A percentile compares a stretch with the other conserved stretches of the same genome.
phyloP scores from a whole-genome alignment of 441 rosid species.

The Populus tomentosa region DNA sequence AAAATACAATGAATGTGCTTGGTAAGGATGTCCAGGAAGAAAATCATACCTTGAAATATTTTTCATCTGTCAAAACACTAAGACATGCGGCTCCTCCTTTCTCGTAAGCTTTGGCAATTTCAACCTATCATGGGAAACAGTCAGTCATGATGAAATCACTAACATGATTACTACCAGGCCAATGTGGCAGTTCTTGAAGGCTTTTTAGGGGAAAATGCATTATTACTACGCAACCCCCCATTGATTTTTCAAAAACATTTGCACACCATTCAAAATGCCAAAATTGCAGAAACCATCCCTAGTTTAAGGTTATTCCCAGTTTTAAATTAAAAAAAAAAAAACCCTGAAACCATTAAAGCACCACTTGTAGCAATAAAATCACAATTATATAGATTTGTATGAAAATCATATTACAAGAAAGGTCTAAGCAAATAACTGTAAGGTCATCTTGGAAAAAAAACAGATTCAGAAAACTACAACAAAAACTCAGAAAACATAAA shows the following conservation, averaged over 20 bases:
- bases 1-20: neutral
- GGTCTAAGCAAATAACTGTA: neutral
- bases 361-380: neutral
- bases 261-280: neutral
- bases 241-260: neutral
- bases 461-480: neutral
- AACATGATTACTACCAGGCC: neutral
- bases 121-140: slow-evolving; percentile 49
- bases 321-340: no score
- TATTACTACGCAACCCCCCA: neutral
- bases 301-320: neutral
- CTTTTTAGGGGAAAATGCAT: neutral
- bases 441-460: neutral
- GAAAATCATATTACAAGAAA: no score
- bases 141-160: neutral
- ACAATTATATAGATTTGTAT: neutral
- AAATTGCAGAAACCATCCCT: neutral
- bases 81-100: slow-evolving; percentile 98
- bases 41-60: slow-evolving; percentile 40
- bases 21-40: neutral
- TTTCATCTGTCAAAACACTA: slow-evolving; percentile 88
- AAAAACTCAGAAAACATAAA: neutral
- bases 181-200: neutral
- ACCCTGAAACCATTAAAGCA: neutral
- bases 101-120: slow-evolving; percentile 82